Evolutionary conservation across 129 eudicot genomes (phyloP), one percentile per base, ranked within the genome.

Genomic region (Gnaphalium uliginosum): DNA sequence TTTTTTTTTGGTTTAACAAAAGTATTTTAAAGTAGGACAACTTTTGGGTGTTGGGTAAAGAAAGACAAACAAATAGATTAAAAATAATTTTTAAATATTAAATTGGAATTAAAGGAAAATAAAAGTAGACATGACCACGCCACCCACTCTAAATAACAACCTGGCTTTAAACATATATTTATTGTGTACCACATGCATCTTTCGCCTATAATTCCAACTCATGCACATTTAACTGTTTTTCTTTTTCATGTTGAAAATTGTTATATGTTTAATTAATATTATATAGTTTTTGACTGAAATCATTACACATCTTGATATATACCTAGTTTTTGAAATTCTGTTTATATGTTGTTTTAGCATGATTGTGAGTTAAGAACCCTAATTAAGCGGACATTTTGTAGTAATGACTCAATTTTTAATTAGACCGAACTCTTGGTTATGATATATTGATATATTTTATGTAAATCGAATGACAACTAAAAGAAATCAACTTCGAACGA

Each of bases 51-150:
- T 79, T 79, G 83, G 83, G 63, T 66, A 79, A 79, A 79, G 83
- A 39, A 73, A 60, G 79, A 79, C 83, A 79, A 56, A 46, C n/a
- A 30, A n/a, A 18, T 79, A 19, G 60, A 79, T 79, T 66, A 79
- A 27, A 72, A 26, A 13, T 64, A 13, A 33, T 9, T 56, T 29
- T 37, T 5, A 23, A 66, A 65, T 53, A 73, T 66, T 46, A 46
- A 69, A 78, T 56, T 66, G 60, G 37, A 65, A 65, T 8, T n/a
- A 66, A 14, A 37, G 10, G 10, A 71, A 62, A 79, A 79, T 72
- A 80, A 66, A 79, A 79, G 79, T 73, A 74, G 83, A 79, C 83
- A 79, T 73, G 76, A 79, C 75, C 83, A 79, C 63, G 83, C 79
- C 56, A 65, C 79, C 79, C 76, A 19, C 63, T 73, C 56, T n/a